Percentiles rank a stretch among this genome's conserved stretches.
Conservation (phyloP, 139 green algal genomes). For the Chlamydomonas sp. region DNA sequence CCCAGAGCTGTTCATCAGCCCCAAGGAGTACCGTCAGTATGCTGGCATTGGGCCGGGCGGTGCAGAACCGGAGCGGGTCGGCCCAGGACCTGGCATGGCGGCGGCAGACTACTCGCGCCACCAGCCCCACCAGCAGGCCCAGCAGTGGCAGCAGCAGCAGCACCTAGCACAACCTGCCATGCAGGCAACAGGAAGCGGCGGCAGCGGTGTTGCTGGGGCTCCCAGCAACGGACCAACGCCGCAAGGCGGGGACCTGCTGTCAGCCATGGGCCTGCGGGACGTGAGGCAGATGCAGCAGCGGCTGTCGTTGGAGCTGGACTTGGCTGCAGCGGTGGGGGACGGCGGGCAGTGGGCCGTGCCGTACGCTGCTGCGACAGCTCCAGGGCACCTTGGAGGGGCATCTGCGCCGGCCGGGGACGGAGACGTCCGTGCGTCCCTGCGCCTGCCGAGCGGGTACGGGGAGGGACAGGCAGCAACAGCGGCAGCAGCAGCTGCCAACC, state of each 20-base stretch:
- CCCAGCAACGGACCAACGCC: no score
- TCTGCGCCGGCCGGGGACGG: background rate
- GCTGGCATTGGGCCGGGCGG: background rate
- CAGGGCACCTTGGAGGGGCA: background rate
- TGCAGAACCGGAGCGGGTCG: background rate
- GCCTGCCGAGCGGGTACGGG: background rate
- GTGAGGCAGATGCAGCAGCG: conserved; percentile 1
- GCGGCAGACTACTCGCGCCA: background rate
- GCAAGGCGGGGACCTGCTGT: no score
- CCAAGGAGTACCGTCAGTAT: conserved; percentile 20
- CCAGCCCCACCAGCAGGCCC: no score
- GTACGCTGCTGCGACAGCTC: no score
- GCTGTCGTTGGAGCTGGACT: background rate
- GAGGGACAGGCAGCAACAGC: background rate
- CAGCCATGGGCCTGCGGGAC: background rate
- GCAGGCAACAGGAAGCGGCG: background rate
- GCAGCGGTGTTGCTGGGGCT: no score
- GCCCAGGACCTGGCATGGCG: background rate
- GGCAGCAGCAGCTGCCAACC: background rate
- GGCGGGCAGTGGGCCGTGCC: background rate
- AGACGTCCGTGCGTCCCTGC: background rate
- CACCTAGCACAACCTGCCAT: background rate
- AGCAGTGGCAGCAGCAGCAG: background rate
- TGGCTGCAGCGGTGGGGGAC: background rate
- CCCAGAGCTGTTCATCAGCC: conserved; percentile 35